Evolutionary conservation across 2,329 filamentous ascomycete genomes (phyloP).

Genomic region (Leptosphaerulina australis): DNA sequence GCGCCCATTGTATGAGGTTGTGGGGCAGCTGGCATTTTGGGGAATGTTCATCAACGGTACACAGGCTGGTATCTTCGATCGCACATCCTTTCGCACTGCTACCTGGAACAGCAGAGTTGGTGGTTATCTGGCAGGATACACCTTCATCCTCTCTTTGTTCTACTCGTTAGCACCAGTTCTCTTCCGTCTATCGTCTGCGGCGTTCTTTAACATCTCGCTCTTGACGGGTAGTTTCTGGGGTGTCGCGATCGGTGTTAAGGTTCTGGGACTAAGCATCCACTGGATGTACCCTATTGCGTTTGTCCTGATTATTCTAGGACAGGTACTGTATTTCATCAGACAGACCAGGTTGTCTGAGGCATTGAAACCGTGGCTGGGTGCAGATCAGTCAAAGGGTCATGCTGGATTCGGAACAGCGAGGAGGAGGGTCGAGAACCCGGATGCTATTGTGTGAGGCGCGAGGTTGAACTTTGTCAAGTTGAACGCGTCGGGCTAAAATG

Average conservation of each 20-base stretch:
- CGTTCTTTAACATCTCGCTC: slow-evolving; percentile 95
- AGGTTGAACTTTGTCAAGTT: background rate
- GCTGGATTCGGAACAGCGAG: slow-evolving; percentile 40
- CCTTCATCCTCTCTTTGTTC: slow-evolving; percentile 79
- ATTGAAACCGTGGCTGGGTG: slow-evolving; percentile 92
- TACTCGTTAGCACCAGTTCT: slow-evolving; percentile 87
- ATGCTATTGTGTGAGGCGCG: slow-evolving; percentile 31
- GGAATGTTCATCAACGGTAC: slow-evolving; percentile 89
- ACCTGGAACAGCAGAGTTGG: slow-evolving; percentile 61
- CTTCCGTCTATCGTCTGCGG: slow-evolving; percentile 86
- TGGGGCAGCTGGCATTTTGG: slow-evolving; percentile 88
- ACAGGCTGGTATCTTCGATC: slow-evolving; percentile 91
- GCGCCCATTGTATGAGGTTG: slow-evolving; percentile 87
- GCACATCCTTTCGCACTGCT: slow-evolving; percentile 64
- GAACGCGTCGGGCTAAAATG: background rate
- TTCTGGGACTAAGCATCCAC: slow-evolving; percentile 81
- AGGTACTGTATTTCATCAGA: slow-evolving; percentile 85
- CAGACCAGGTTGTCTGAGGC: slow-evolving; percentile 84
- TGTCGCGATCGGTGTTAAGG: slow-evolving; percentile 85
- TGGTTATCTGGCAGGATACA: slow-evolving; percentile 90
- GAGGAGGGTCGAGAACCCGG: slow-evolving; percentile 39
- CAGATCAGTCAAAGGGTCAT: slow-evolving; percentile 71
- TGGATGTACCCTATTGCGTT: slow-evolving; percentile 97
- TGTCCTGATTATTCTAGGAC: slow-evolving; percentile 84
- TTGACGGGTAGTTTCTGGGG: slow-evolving; percentile 98